Evolutionary conservation across 495 filamentous ascomycete genomes (phyloP).

Genomic region (Tuber melanosporum): DNA sequence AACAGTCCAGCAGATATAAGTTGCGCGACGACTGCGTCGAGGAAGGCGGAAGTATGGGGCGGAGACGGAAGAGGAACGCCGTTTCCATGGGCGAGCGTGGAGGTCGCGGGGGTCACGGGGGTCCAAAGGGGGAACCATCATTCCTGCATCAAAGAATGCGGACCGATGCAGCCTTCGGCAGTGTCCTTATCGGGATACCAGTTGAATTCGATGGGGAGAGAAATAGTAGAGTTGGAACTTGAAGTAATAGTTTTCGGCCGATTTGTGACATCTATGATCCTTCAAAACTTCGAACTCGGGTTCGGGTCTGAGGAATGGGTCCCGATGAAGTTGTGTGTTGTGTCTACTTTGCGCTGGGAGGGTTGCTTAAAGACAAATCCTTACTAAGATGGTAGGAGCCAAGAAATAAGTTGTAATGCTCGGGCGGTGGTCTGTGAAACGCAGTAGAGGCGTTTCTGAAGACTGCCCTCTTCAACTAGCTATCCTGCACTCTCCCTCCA

Average conservation of each 20-base stretch:
- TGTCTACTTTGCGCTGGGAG: constrained; percentile 1
- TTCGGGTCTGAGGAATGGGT: not conserved
- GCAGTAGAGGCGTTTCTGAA: not conserved
- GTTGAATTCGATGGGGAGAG: not conserved
- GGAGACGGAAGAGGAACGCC: constrained; percentile 17
- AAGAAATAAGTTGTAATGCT: not conserved
- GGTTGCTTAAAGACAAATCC: not conserved
- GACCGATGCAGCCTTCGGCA: not conserved
- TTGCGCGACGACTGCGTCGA: constrained; percentile 39
- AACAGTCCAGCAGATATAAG: constrained; percentile 29
- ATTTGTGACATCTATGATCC: not conserved
- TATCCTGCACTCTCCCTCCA: constrained; percentile 11
- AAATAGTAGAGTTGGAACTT: not conserved
- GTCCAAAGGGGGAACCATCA: constrained; percentile 36
- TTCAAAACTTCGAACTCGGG: not conserved
- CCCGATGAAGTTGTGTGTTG: not conserved
- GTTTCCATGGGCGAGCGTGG: constrained; percentile 30
- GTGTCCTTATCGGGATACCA: not conserved
- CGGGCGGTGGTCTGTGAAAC: constrained; percentile 1
- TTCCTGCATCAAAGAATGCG: constrained; percentile 16
- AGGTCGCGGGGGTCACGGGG: constrained; percentile 37
- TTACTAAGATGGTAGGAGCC: not conserved
- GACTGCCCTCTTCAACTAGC: constrained; percentile 3
- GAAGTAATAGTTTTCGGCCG: not conserved
- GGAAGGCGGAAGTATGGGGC: constrained; percentile 31